Conservation (phyloP, 2,329 filamentous ascomycete species). For the Geosmithia morbida region DNA sequence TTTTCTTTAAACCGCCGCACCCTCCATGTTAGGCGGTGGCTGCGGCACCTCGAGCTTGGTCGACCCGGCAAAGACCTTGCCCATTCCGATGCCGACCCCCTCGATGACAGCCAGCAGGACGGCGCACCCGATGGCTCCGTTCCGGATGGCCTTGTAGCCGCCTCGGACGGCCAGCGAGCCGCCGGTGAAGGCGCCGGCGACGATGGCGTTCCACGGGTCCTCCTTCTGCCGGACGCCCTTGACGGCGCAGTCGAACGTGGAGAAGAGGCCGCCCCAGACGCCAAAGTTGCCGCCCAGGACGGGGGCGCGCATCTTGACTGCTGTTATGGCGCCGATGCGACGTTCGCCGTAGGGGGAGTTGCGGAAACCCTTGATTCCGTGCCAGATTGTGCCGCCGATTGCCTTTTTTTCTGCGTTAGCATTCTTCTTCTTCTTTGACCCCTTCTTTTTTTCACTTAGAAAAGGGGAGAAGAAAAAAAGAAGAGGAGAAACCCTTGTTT, state of each 20-base stretch:
- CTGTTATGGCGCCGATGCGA: conserved; percentile 88
- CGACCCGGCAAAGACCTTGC: conserved; percentile 83
- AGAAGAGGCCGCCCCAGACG: conserved; percentile 93
- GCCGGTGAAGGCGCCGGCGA: conserved; percentile 92
- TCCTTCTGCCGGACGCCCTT: conserved; percentile 94
- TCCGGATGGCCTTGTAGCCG: conserved; percentile 80
- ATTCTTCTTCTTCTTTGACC: neutral
- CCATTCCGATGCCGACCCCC: conserved; percentile 90
- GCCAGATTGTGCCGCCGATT: conserved; percentile 78
- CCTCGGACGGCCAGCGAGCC: conserved; percentile 85
- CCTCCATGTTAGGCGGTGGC: conserved; percentile 3
- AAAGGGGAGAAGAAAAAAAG: too few species aligned
- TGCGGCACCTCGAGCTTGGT: conserved; percentile 59
- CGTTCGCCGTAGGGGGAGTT: conserved; percentile 88
- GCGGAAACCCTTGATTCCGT: conserved; percentile 89
- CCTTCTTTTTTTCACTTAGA: neutral
- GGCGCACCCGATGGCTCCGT: conserved; percentile 92
- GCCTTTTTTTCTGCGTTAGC: conserved; percentile 16
- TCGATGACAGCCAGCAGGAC: conserved; percentile 92
- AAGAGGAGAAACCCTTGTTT: neutral
- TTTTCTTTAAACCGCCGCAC: neutral
- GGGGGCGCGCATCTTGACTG: conserved; percentile 92
- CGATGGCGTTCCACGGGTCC: conserved; percentile 96
- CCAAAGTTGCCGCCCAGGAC: conserved; percentile 97
- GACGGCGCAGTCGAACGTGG: conserved; percentile 89